phyloP scores from a whole-genome alignment of 208 protist species.

The Trypanosoma vivax region DNA sequence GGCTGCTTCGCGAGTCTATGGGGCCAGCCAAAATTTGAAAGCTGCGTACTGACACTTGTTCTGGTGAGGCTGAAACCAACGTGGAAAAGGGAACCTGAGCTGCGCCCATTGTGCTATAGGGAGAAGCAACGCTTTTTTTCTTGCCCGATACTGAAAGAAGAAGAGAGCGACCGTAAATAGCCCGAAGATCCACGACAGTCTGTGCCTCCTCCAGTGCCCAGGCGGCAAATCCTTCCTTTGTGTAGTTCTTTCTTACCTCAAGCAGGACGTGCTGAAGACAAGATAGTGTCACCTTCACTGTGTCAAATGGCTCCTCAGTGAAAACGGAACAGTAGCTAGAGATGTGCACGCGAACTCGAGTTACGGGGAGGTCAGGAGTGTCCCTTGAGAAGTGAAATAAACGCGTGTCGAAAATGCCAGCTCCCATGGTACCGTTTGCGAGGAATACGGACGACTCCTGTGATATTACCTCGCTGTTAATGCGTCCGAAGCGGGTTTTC shows the following conservation, averaged over 20 bases:
- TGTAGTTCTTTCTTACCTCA: constrained; percentile 27
- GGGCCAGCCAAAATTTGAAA: constrained; percentile 1
- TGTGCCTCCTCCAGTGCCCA: constrained; percentile 46
- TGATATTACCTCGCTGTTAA: constrained; percentile 13
- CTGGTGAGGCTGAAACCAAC: constrained; percentile 8
- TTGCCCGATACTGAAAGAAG: constrained; percentile 5
- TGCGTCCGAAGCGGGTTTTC: constrained; percentile 17
- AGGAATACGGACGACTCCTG: constrained; percentile 13
- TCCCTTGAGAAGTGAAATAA: constrained; percentile 3
- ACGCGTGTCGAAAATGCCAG: constrained; percentile 10
- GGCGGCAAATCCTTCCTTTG: constrained; percentile 22
- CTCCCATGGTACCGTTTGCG: background rate
- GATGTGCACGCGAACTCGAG: constrained; percentile 44
- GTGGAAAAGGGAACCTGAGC: constrained; percentile 18
- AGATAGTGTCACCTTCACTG: constrained; percentile 33
- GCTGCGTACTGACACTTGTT: constrained; percentile 15
- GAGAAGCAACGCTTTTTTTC: background rate
- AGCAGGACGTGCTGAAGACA: constrained; percentile 33
- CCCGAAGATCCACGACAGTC: constrained; percentile 24
- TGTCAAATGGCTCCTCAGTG: constrained; percentile 29
- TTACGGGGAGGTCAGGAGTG: constrained; percentile 14
- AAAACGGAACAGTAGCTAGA: constrained; percentile 45
- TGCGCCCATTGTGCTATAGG: background rate
- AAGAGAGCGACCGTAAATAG: constrained; percentile 15
- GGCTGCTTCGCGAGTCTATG: background rate